A percentile compares a stretch with the other conserved stretches of the same genome.
Conservation (phyloP, 805 yeast genomes). For the Candida khao-thaluensis region DNA sequence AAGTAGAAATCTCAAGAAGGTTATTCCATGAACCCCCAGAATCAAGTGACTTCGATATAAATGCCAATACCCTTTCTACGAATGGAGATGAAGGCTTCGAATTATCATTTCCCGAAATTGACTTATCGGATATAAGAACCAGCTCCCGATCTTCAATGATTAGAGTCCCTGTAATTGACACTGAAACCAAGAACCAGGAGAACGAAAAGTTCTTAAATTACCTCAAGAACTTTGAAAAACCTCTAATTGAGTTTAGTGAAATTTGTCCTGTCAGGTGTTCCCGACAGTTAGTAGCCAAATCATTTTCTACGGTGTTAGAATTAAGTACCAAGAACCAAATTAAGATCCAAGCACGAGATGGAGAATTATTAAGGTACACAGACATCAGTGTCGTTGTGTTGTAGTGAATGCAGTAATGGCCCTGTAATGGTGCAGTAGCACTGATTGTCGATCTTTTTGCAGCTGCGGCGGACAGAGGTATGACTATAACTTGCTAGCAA, state of each 20-base stretch:
- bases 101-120: constrained; percentile 23
- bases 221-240: constrained; percentile 6
- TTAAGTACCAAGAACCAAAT: constrained; percentile 21
- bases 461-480: not conserved
- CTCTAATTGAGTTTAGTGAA: constrained; percentile 4
- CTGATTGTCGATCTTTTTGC: constrained; percentile 1
- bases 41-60: constrained; percentile 2
- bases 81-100: constrained; percentile 14
- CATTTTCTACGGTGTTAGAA: constrained; percentile 27
- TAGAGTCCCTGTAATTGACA: not conserved
- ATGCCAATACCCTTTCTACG: not conserved
- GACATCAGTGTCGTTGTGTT: constrained; percentile 4
- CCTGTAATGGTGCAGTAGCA: no score
- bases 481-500: constrained; percentile 4
- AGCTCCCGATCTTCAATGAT: constrained; percentile 1
- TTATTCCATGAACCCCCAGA: not conserved
- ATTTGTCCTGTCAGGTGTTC: constrained; percentile 14
- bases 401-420: not conserved
- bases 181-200: constrained; percentile 4
- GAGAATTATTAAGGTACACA: not conserved
- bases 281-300: constrained; percentile 25
- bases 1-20: constrained; percentile 13
- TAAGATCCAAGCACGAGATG: not conserved
- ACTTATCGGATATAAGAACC: constrained; percentile 10
- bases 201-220: constrained; percentile 1